Percentiles rank a stretch among this genome's conserved stretches.
Evolutionary conservation across 768 basidiomycete species (phyloP).

Genomic region (Lentinula lateritia): DNA sequence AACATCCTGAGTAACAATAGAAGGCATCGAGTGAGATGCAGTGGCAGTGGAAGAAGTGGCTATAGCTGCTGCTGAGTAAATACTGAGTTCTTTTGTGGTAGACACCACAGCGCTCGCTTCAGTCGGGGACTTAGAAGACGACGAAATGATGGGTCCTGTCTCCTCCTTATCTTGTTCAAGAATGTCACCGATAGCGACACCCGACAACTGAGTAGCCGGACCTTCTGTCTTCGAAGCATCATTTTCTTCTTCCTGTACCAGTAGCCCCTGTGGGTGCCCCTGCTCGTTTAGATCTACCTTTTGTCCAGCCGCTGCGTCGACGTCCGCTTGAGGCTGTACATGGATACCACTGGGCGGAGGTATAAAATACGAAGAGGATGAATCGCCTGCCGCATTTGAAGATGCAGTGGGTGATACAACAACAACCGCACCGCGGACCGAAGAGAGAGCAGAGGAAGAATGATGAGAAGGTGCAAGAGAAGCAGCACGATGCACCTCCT

Average conservation of each 20-base stretch:
- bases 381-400: background rate
- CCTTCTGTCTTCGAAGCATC: too few species aligned
- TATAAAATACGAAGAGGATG: background rate
- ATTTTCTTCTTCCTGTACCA: too few species aligned
- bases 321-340: too few species aligned
- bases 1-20: too few species aligned
- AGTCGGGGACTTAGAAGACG: background rate
- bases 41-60: background rate
- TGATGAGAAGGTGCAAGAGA: background rate
- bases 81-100: background rate
- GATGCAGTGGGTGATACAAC: background rate
- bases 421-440: background rate
- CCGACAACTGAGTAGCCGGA: too few species aligned
- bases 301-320: too few species aligned
- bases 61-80: background rate
- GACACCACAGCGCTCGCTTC: background rate
- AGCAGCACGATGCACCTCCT: too few species aligned
- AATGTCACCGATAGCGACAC: background rate
- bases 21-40: too few species aligned
- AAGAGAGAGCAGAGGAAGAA: background rate
- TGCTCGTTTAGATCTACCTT: too few species aligned
- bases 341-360: background rate
- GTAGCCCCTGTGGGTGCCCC: too few species aligned
- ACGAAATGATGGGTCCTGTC: background rate
- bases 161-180: background rate